These are phyloP conservation scores for Apophysomyces trapeziformis DNA, from an alignment of 371 early-diverging fungal species.

Conservation along the genomic window DNA sequence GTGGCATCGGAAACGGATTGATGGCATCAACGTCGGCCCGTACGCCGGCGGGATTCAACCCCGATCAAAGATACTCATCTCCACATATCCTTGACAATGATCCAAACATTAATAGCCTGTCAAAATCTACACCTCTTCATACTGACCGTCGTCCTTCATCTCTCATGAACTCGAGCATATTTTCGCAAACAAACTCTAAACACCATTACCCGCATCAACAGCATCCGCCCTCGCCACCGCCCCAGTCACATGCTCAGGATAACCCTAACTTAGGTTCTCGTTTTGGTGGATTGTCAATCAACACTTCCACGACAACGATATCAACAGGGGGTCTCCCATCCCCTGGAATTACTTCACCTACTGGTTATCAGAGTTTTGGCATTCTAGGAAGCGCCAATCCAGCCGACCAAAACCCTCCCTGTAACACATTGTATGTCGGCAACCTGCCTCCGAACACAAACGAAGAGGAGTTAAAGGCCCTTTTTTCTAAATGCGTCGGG, in stretches of 20 bases:
- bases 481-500: conserved; percentile 79
- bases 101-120: not conserved
- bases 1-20: conserved; percentile 18
- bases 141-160: conserved; percentile 23
- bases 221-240: conserved; percentile 12
- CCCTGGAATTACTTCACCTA: conserved; percentile 25
- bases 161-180: conserved; percentile 14
- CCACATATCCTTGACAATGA: conserved; percentile 14
- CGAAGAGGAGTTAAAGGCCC: conserved; percentile 80
- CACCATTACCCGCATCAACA: conserved; percentile 15
- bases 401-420: conserved; percentile 83
- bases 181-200: conserved; percentile 5
- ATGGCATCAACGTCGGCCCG: conserved; percentile 32
- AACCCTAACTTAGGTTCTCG: not conserved
- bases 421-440: conserved; percentile 93
- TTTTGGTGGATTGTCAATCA: conserved; percentile 1
- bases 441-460: conserved; percentile 81
- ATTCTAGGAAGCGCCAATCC: conserved; percentile 9
- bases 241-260: conserved; percentile 3
- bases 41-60: conserved; percentile 37
- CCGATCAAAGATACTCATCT: conserved; percentile 25
- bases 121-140: conserved; percentile 11
- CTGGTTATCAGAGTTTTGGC: conserved; percentile 22
- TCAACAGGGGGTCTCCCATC: conserved; percentile 20
- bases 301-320: conserved; percentile 13